A percentile compares a stretch with the other conserved stretches of the same genome.
Evolutionary conservation across 768 basidiomycete species (phyloP).

Genomic region (Amanita rubescens): DNA sequence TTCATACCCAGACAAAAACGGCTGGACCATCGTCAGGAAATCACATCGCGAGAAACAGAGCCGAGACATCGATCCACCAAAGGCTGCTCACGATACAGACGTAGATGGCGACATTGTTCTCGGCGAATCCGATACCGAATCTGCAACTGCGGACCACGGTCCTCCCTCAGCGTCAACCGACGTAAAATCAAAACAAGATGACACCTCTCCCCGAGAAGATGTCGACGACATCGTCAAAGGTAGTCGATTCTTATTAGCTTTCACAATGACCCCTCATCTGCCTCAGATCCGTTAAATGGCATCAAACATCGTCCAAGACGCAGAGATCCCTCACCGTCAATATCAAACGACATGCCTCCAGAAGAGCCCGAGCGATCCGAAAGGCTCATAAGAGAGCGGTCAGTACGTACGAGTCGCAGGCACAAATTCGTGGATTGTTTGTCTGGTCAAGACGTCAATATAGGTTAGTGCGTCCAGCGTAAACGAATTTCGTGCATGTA

Average conservation of each 20-base stretch:
- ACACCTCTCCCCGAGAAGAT: constrained; percentile 53
- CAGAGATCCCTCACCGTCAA: constrained; percentile 25
- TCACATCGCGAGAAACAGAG: constrained; percentile 20
- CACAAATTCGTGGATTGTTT: constrained; percentile 81
- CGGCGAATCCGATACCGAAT: constrained; percentile 65
- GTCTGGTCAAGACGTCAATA: constrained; percentile 69
- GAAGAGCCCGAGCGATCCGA: constrained; percentile 38
- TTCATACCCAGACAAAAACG: constrained; percentile 62
- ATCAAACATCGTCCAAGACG: constrained; percentile 38
- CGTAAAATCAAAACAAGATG: constrained; percentile 36
- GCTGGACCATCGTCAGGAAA: constrained; percentile 71
- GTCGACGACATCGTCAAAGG: constrained; percentile 73
- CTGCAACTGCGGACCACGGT: constrained; percentile 18
- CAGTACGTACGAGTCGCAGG: constrained; percentile 70
- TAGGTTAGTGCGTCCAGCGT: constrained; percentile 49
- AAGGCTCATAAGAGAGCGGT: constrained; percentile 64
- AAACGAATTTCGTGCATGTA: neutral
- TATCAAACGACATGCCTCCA: constrained; percentile 18
- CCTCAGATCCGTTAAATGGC: constrained; percentile 53
- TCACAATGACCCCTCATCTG: constrained; percentile 18
- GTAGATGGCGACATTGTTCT: constrained; percentile 73
- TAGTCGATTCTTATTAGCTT: constrained; percentile 26
- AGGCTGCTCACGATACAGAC: constrained; percentile 43
- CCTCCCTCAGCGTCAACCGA: constrained; percentile 20
- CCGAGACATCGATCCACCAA: constrained; percentile 12